phyloP scores from a whole-genome alignment of 768 basidiomycete species.

The Cystoderma amianthinum region DNA sequence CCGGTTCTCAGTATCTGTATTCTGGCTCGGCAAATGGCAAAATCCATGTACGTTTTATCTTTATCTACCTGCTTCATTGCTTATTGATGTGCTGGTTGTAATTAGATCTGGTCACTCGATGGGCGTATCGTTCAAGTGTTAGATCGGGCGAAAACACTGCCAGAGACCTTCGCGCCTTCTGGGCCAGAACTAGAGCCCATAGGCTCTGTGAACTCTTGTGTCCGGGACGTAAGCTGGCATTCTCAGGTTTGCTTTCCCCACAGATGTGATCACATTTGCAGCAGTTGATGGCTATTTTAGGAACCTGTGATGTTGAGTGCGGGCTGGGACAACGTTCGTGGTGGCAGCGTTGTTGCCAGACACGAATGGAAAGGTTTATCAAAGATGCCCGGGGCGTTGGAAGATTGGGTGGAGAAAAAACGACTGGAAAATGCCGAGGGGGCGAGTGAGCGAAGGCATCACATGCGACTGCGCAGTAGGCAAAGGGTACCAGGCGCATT shows the following conservation, averaged over 20 bases:
- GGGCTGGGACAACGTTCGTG: slow-evolving; percentile 68
- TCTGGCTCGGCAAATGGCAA: slow-evolving; percentile 85
- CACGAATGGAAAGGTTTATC: slow-evolving; percentile 96
- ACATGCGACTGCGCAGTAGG: background rate
- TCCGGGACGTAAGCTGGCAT: slow-evolving; percentile 96
- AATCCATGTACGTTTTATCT: slow-evolving; percentile 62
- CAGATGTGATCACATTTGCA: slow-evolving; percentile 1
- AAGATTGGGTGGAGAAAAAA: slow-evolving; percentile 68
- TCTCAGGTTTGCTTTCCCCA: slow-evolving; percentile 43
- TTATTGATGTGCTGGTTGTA: slow-evolving; percentile 5
- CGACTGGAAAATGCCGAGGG: slow-evolving; percentile 13
- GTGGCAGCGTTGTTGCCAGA: slow-evolving; percentile 75
- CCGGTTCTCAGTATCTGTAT: slow-evolving; percentile 90
- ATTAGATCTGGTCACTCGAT: slow-evolving; percentile 94
- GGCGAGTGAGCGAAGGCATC: slow-evolving; percentile 15
- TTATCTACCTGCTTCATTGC: background rate
- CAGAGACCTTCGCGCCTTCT: slow-evolving; percentile 70
- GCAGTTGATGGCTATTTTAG: slow-evolving; percentile 21
- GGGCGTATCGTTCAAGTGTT: slow-evolving; percentile 79
- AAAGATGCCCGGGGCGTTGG: slow-evolving; percentile 58
- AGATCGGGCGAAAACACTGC: slow-evolving; percentile 68
- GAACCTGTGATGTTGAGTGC: slow-evolving; percentile 91
- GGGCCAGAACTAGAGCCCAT: slow-evolving; percentile 37
- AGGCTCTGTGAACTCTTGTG: slow-evolving; percentile 42
- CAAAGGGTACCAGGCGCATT: slow-evolving; percentile 11